Evolutionary conservation across 345 rosid genomes (phyloP), one percentile per base, ranked within the genome.

Genomic region (Camelina sativa): DNA sequence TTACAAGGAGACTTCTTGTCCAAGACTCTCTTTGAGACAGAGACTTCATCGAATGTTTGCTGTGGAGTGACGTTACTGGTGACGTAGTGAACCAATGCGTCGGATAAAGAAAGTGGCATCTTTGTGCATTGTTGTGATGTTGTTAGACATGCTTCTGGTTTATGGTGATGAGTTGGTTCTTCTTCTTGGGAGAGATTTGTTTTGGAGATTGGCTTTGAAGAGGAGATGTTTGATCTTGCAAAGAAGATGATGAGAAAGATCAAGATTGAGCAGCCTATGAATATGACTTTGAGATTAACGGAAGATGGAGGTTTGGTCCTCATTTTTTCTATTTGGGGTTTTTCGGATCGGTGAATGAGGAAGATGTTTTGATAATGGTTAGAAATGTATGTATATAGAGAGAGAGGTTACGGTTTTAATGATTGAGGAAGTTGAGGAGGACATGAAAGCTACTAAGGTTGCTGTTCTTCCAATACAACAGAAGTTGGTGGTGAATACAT

Each of bases 21-120:
- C 13, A 95, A 69, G 8, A 92, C 79, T 66, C 81, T 78, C 23
- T 89, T 88, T 1, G 90, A 80, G 22, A 92, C 92, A 2, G 91
- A 84, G 69, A 95, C 81, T 76, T 95, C 99, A 44, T 89, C 84
- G 35, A 77, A 66, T 1, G 97, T 95, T 56, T 95, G 97, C 17
- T 90, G 99, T 19, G 97, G 99, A 34, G 96, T 92, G 68, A 95
- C 85, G 8, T 86, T 81, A 58, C 93, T 85, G n/a, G 97, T 90
- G 15, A 90, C 77, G 75, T 92, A 95, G 65, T 90, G 99, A 62
- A 92, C 80, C 71, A 95, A 79, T 16, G 95, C 88, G 6, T 90
- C 84, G 0, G 98, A 89, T 37, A 91, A 69, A 6, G 87, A 79
- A 5, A 69, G 60, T 11, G 96, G 96, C 79, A 88, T 80, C 78